Conservation (phyloP, 1,284 basidiomycete genomes). For the Ustilago esculenta region DNA sequence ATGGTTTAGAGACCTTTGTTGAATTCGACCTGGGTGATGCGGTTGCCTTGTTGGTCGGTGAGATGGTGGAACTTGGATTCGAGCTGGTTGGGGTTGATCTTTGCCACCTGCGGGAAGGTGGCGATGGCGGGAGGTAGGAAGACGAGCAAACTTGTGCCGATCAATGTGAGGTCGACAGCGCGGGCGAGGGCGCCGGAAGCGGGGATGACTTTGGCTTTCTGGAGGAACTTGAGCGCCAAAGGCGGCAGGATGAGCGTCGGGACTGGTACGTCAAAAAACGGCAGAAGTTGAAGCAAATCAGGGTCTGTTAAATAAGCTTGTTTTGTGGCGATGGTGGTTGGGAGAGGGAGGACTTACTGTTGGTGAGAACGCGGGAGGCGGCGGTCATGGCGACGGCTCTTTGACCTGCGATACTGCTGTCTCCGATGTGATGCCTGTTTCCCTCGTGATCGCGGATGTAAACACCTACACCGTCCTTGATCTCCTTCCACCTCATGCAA, state of each 20-base stretch:
- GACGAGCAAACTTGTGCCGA: conserved; percentile 70
- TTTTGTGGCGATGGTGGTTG: too few species aligned
- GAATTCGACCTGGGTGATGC: conserved; percentile 69
- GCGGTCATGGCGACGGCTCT: conserved; percentile 71
- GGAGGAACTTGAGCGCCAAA: conserved; percentile 69
- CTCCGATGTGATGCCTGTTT: conserved; percentile 68
- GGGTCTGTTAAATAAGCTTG: too few species aligned
- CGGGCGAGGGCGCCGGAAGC: conserved; percentile 33
- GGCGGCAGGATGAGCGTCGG: conserved; percentile 72
- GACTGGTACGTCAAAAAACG: conserved; percentile 24
- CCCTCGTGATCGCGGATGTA: conserved; percentile 64
- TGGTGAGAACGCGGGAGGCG: conserved; percentile 70
- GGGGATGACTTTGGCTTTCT: conserved; percentile 44
- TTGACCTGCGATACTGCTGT: conserved; percentile 69
- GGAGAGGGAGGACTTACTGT: conserved; percentile 66
- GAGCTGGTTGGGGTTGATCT: conserved; percentile 68
- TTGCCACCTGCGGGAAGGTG: conserved; percentile 70
- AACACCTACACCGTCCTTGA: conserved; percentile 71
- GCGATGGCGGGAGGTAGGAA: conserved; percentile 73
- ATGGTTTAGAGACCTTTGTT: conserved; percentile 70
- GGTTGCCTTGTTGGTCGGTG: conserved; percentile 60
- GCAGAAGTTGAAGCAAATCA: too few species aligned
- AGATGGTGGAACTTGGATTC: conserved; percentile 67
- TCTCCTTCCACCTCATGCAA: conserved; percentile 73
- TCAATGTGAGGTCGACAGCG: conserved; percentile 55